phyloP scores from a whole-genome alignment of 805 yeast genomes.

The Lachancea mirantina region DNA sequence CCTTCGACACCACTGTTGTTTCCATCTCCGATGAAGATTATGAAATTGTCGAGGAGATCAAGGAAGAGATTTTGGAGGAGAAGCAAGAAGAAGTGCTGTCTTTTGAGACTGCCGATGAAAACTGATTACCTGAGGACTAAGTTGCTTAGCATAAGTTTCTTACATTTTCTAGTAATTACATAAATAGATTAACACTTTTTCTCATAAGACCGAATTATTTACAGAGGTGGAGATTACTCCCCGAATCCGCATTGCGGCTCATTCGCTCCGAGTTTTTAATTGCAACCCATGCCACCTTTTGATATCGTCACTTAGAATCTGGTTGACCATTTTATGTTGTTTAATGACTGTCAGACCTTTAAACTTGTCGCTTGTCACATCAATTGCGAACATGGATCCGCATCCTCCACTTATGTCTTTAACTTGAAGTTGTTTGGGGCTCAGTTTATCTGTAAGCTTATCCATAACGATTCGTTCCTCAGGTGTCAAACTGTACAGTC shows the following conservation, averaged over 20 bases:
- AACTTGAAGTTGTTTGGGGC: constrained; percentile 60
- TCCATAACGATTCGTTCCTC: constrained; percentile 57
- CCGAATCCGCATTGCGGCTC: too few species aligned
- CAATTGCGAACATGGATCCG: constrained; percentile 95
- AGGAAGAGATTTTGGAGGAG: constrained; percentile 68
- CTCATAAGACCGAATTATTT: too few species aligned
- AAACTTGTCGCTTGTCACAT: constrained; percentile 63
- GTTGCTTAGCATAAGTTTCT: constrained; percentile 3
- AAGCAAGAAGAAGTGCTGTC: constrained; percentile 58
- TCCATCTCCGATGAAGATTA: constrained; percentile 42
- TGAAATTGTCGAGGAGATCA: constrained; percentile 68
- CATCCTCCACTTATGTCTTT: constrained; percentile 91
- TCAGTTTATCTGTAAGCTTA: constrained; percentile 46
- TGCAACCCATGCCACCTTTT: constrained; percentile 93
- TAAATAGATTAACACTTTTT: background rate
- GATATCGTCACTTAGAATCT: constrained; percentile 74
- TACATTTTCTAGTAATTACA: background rate
- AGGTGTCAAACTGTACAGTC: constrained; percentile 18
- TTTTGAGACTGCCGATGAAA: constrained; percentile 6
- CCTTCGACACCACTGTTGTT: constrained; percentile 37
- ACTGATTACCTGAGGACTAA: background rate
- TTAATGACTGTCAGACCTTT: constrained; percentile 78
- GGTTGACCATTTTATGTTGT: constrained; percentile 88
- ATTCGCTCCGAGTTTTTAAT: constrained; percentile 59
- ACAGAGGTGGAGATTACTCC: too few species aligned